Evolutionary conservation across 1,139 yeast genomes (phyloP).

Genomic region (Yamadazyma pseudoaaseri): DNA sequence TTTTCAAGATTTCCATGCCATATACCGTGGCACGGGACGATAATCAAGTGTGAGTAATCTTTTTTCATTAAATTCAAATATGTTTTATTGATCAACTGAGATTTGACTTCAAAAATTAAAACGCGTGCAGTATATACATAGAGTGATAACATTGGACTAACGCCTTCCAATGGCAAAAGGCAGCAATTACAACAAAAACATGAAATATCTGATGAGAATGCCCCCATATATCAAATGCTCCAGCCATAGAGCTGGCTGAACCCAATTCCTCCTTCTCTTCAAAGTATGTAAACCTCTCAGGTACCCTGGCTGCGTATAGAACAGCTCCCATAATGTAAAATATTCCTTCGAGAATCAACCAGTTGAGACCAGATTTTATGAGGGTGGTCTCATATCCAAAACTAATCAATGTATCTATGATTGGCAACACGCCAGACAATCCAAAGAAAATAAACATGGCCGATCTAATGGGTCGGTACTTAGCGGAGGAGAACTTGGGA

Average conservation of each 20-base stretch:
- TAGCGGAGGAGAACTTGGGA: constrained; percentile 63
- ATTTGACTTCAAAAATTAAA: neutral
- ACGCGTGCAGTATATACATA: constrained; percentile 24
- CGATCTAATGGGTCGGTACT: constrained; percentile 78
- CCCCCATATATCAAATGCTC: constrained; percentile 67
- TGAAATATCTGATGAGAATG: constrained; percentile 91
- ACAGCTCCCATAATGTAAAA: constrained; percentile 78
- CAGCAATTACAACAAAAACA: constrained; percentile 77
- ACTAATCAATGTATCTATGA: constrained; percentile 46
- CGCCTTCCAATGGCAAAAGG: constrained; percentile 70
- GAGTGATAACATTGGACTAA: constrained; percentile 58
- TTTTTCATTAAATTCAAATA: no score
- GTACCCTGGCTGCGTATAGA: constrained; percentile 74
- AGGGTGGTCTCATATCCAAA: constrained; percentile 42
- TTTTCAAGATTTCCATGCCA: constrained; percentile 44
- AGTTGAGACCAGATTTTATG: constrained; percentile 53
- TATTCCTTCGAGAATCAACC: constrained; percentile 68
- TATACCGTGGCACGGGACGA: constrained; percentile 70
- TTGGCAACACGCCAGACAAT: constrained; percentile 72
- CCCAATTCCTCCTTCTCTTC: constrained; percentile 23
- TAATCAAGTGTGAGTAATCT: constrained; percentile 31
- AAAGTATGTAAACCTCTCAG: constrained; percentile 73
- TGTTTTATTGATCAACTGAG: neutral
- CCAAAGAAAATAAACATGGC: constrained; percentile 80
- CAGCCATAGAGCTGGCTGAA: constrained; percentile 19